Evolutionary conservation across 306 rosid genomes (phyloP).

Genomic region (barrel medic (Medicago truncatula)): MtrunA17r5.0-ANR NC_053042.1:41778001-41778500

Average conservation of each 20-base stretch:
- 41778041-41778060: not conserved
- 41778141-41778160: slow-evolving; percentile 8
- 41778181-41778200: slow-evolving; percentile 47
- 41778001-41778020: not conserved
- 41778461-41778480: slow-evolving; percentile 51
- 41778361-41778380: slow-evolving; percentile 58
- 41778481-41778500: slow-evolving; percentile 63
- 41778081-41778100: too few relatives aligned
- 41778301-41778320: slow-evolving; percentile 57
- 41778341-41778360: not conserved
- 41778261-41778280: slow-evolving; percentile 40
- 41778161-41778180: slow-evolving; percentile 31
- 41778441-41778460: slow-evolving; percentile 27
- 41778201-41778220: slow-evolving; percentile 55
- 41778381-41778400: slow-evolving; percentile 18
- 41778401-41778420: slow-evolving; percentile 31
- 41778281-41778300: slow-evolving; percentile 32
- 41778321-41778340: slow-evolving; percentile 24
- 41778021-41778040: not conserved
- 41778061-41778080: not conserved
- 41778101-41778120: too few relatives aligned
- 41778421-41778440: slow-evolving; percentile 11
- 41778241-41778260: slow-evolving; percentile 40
- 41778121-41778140: not conserved
- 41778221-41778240: slow-evolving; percentile 39